Evolutionary conservation across 495 filamentous ascomycete genomes (phyloP).

Genomic region (Gamarada debralockiae): DNA sequence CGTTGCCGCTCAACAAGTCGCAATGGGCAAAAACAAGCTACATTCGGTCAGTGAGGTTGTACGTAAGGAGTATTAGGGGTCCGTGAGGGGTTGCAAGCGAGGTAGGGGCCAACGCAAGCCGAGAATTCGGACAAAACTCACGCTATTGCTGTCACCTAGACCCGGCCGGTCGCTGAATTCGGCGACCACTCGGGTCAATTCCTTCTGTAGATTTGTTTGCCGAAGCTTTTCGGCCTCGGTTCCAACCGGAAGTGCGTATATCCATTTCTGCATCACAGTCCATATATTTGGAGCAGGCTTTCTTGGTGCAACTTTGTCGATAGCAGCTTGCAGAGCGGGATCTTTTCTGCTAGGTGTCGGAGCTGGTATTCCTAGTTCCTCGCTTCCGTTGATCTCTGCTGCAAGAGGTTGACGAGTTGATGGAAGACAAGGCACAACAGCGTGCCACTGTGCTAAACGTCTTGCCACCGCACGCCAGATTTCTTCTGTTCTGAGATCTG

Average conservation of each 20-base stretch:
- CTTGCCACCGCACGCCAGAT: constrained; percentile 83
- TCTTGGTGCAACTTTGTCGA: constrained; percentile 54
- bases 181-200: constrained; percentile 63
- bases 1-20: constrained; percentile 91
- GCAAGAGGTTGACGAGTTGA: constrained; percentile 27
- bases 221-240: constrained; percentile 63
- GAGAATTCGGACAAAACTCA: constrained; percentile 38
- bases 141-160: constrained; percentile 66
- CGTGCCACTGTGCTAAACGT: constrained; percentile 90
- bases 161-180: constrained; percentile 72
- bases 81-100: constrained; percentile 2
- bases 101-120: neutral
- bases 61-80: too few relatives aligned
- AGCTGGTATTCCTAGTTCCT: constrained; percentile 20
- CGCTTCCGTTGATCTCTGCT: constrained; percentile 30
- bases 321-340: constrained; percentile 34
- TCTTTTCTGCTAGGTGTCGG: constrained; percentile 28
- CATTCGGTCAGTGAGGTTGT: neutral
- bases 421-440: constrained; percentile 60
- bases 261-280: constrained; percentile 95
- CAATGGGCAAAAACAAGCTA: constrained; percentile 92
- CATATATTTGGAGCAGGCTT: constrained; percentile 77
- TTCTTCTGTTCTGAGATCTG: constrained; percentile 64
- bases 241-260: constrained; percentile 71
- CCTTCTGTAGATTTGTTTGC: constrained; percentile 64